phyloP scores from a whole-genome alignment of 1,284 basidiomycete genomes.

The Papiliotrema nemorosa region DNA sequence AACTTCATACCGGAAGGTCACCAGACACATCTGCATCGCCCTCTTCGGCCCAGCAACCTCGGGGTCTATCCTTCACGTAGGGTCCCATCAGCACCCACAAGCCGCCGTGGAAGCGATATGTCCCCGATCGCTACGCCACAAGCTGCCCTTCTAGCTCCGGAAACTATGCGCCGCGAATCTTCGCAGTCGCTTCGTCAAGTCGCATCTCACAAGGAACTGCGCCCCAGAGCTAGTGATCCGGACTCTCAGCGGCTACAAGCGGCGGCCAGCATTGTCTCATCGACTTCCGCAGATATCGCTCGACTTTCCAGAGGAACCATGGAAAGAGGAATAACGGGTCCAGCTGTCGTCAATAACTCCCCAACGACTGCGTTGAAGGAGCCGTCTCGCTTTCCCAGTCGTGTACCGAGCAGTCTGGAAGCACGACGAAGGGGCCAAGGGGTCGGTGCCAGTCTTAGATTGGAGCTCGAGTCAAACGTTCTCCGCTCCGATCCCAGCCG shows the following conservation, averaged over 20 bases:
- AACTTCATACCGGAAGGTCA: constrained; percentile 41
- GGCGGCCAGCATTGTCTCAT: constrained; percentile 19
- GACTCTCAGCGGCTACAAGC: constrained; percentile 6
- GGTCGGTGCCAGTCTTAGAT: constrained; percentile 30
- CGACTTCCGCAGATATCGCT: constrained; percentile 25
- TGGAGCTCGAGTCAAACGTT: constrained; percentile 43
- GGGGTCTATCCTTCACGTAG: constrained; percentile 17
- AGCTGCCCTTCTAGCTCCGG: constrained; percentile 22
- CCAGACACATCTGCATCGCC: constrained; percentile 6
- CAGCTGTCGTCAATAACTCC: constrained; percentile 13
- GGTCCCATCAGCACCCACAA: constrained; percentile 36
- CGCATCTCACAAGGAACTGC: constrained; percentile 32
- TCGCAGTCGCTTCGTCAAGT: constrained; percentile 28
- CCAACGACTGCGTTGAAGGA: constrained; percentile 27
- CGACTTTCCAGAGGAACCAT: constrained; percentile 13
- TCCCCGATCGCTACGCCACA: constrained; percentile 9
- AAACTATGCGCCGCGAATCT: constrained; percentile 24
- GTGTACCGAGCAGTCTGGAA: constrained; percentile 30
- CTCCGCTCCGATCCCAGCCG: constrained; percentile 20
- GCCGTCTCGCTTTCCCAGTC: constrained; percentile 14
- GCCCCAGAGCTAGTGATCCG: constrained; percentile 2
- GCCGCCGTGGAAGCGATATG: constrained; percentile 32
- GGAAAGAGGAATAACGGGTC: constrained; percentile 6
- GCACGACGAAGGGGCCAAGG: constrained; percentile 34
- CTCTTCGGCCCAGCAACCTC: constrained; percentile 13